Evolutionary conservation across 2,329 filamentous ascomycete genomes (phyloP), one percentile per base, ranked within the genome.

Genomic region (Clonostachys rhizophaga): DNA sequence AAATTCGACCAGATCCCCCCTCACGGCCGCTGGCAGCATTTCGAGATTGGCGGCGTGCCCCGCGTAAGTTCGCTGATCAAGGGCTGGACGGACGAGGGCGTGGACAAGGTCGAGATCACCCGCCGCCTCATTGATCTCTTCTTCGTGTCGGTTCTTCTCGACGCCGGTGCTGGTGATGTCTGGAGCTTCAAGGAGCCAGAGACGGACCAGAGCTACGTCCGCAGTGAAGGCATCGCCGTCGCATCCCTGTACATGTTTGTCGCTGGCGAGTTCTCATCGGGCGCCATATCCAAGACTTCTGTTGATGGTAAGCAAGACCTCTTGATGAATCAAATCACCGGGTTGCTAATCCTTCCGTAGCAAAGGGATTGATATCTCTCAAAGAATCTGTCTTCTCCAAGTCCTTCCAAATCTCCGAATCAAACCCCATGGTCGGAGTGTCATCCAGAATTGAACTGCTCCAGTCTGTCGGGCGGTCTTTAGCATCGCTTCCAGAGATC

Each of bases 11-110:
- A 63, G 1, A 81, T 81, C 44, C 77, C 77, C 0, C 74, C 76
- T 10, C 77, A 81, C 51, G 79, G 72, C 9, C 71, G 81, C 40
- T 84, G 81, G 76, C 81, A 84, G 56, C 81, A 84, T 61, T 84
- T 84, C 52, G 75, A 82, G 13, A 72, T 81, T 37, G 79, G 79
- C 10, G 70, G 69, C 13, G 63, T 76, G 30, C 64, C 72, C 37
- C 76, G 80, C 34, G 61, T 81, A 8, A 61, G 66, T 7, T 57
- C 65, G 7, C 57, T 80, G 4, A 60, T 76, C 4, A 55, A 67
- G 20, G 57, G 66, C 40, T 79, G 77, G 78, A 61, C 71, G 3
- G 57, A 55, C 3, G 61, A 66, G 1, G 62, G 61, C 2, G 58
- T 60, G 37, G 72, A 79, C 45, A 63, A 67, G 2, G 51, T 61